These are phyloP conservation scores for Staphylotrichum tortipilum DNA, from an alignment of 495 filamentous ascomycete genomes.

Conservation along the genomic window DNA sequence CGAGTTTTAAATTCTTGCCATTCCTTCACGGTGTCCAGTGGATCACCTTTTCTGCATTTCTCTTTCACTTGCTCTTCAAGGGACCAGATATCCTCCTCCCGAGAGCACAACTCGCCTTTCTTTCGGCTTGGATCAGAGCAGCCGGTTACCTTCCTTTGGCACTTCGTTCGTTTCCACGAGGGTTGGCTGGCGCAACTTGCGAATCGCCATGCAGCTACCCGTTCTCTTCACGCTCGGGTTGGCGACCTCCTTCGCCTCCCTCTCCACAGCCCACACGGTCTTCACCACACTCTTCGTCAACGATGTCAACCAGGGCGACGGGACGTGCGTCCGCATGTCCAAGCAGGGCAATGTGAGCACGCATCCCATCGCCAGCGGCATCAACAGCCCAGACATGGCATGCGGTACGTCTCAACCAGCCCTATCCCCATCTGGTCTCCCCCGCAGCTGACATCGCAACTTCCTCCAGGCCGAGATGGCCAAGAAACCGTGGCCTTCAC, in stretches of 20 bases:
- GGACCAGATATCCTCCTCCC: not conserved
- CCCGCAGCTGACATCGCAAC: constrained; percentile 1
- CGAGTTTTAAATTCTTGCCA: not conserved
- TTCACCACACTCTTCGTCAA: constrained; percentile 60
- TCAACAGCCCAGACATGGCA: constrained; percentile 52
- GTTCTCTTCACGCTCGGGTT: constrained; percentile 19
- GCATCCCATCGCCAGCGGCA: constrained; percentile 41
- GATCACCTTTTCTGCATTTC: not conserved
- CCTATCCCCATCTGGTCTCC: not conserved
- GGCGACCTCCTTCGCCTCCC: constrained; percentile 22
- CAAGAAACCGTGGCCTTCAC: constrained; percentile 48
- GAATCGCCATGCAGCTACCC: constrained; percentile 18
- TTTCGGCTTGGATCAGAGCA: not conserved
- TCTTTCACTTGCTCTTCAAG: not conserved
- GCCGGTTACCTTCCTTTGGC: not conserved
- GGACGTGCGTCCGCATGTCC: constrained; percentile 60
- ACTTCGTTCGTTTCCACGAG: not conserved
- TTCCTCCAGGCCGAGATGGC: constrained; percentile 48
- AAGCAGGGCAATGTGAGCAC: constrained; percentile 40
- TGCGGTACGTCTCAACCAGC: constrained; percentile 47
- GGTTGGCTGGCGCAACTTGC: constrained; percentile 2
- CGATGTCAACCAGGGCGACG: constrained; percentile 57
- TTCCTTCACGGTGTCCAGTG: not conserved
- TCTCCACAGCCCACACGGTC: constrained; percentile 50
- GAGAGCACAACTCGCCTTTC: not conserved